Conservation (phyloP, 148 eudicot species). For the Suaeda aralocaspica region DNA sequence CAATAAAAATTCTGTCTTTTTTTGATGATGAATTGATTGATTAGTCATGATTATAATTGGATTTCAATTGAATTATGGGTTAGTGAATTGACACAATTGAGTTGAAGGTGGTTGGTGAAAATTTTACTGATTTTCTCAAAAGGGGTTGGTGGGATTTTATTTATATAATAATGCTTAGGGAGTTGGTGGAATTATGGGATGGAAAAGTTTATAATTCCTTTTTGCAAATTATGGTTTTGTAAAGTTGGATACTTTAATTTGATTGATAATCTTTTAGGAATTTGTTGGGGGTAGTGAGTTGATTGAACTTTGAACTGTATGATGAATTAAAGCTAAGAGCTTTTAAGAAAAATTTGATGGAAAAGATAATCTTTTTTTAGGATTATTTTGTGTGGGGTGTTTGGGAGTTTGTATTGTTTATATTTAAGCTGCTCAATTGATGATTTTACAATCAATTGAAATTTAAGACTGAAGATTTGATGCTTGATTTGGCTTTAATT, state of each 20-base stretch:
- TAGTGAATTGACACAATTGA: not conserved
- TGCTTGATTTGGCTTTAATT: not conserved
- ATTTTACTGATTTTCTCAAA: not conserved
- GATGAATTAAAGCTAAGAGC: not conserved
- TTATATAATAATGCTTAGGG: too few relatives aligned
- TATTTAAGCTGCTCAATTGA: not conserved
- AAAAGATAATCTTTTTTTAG: not conserved
- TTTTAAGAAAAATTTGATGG: too few relatives aligned
- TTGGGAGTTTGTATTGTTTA: too few relatives aligned
- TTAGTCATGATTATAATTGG: not conserved
- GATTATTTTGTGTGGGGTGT: not conserved
- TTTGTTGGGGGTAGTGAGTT: not conserved
- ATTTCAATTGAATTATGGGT: not conserved
- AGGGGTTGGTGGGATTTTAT: not conserved
- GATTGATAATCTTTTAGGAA: not conserved
- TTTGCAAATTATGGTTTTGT: not conserved
- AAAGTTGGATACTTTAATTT: not conserved
- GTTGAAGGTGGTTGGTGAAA: not conserved
- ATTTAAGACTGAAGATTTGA: not conserved
- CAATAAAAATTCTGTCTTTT: not conserved
- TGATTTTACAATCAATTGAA: not conserved
- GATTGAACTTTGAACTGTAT: not conserved
- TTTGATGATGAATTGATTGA: not conserved
- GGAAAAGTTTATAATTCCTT: not conserved
- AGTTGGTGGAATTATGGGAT: not conserved